phyloP scores from a whole-genome alignment of 2,329 filamentous ascomycete genomes.

The Xylariaceae sp. region DNA sequence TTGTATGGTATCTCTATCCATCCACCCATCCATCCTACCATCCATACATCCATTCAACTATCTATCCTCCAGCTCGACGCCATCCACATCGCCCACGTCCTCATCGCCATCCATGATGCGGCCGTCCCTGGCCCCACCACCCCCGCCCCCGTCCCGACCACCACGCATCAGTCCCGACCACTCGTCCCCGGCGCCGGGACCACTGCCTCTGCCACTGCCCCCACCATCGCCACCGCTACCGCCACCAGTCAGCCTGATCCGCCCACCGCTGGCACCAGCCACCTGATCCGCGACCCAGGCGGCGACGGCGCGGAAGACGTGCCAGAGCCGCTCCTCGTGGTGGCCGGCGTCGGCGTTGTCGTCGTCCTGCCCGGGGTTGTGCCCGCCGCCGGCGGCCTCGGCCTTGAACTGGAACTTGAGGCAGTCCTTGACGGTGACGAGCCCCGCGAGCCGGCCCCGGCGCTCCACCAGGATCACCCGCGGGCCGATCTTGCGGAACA shows the following conservation, averaged over 20 bases:
- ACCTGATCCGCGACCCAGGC: constrained; percentile 54
- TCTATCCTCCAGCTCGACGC: constrained; percentile 26
- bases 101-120: constrained; percentile 45
- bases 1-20: too few species aligned
- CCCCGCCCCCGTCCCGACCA: background rate
- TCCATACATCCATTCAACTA: too few species aligned
- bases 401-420: constrained; percentile 96
- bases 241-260: constrained; percentile 50
- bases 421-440: constrained; percentile 96
- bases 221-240: too few species aligned
- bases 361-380: constrained; percentile 47
- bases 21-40: too few species aligned
- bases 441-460: constrained; percentile 70
- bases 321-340: constrained; percentile 63
- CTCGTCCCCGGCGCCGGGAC: constrained; percentile 25
- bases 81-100: constrained; percentile 36
- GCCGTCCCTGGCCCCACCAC: constrained; percentile 8
- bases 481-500: constrained; percentile 96
- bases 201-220: too few species aligned
- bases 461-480: constrained; percentile 90
- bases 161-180: constrained; percentile 13
- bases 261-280: constrained; percentile 44
- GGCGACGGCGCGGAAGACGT: constrained; percentile 41
- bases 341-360: constrained; percentile 48
- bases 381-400: constrained; percentile 72